Percentiles rank a stretch among this genome's conserved stretches.
Conservation (phyloP, 352 stramenopile genomes). For the Phytopythium vexans region DNA sequence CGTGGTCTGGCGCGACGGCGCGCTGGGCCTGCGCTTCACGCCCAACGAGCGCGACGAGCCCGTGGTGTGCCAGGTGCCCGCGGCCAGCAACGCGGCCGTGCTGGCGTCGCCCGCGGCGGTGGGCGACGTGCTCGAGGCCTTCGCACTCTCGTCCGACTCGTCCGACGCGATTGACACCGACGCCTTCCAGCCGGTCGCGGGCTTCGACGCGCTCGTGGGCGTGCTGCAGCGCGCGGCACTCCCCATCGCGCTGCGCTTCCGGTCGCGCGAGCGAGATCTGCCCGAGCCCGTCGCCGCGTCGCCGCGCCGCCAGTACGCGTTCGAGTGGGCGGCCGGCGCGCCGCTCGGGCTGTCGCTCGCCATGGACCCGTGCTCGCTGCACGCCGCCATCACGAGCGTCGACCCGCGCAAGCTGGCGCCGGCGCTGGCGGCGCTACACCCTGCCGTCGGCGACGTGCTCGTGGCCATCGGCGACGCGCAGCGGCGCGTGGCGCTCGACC, state of each 20-base stretch:
- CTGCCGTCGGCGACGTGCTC: conserved; percentile 63
- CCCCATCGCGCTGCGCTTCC: conserved; percentile 64
- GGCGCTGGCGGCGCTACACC: conserved; percentile 45
- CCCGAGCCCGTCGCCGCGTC: conserved; percentile 36
- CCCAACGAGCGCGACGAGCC: conserved; percentile 58
- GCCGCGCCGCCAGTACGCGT: conserved; percentile 43
- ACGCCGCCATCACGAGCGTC: conserved; percentile 65
- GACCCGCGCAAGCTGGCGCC: conserved; percentile 57
- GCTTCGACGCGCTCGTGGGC: conserved; percentile 50
- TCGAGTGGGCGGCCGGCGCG: conserved; percentile 43
- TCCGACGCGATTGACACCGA: conserved; percentile 12
- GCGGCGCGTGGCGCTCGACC: conserved; percentile 30
- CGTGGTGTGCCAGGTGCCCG: conserved; percentile 70
- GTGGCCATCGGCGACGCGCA: conserved; percentile 35
- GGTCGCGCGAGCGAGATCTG: conserved; percentile 43
- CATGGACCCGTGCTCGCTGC: conserved; percentile 73
- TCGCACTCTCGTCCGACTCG: conserved; percentile 26
- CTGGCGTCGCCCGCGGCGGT: conserved; percentile 47
- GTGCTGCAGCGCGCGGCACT: conserved; percentile 48
- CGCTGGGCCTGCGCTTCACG: conserved; percentile 70
- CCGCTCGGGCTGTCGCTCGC: conserved; percentile 69
- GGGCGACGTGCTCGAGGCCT: conserved; percentile 61
- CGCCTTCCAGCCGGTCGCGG: conserved; percentile 18
- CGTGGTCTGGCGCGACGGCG: conserved; percentile 50
- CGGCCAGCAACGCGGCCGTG: conserved; percentile 40